These are phyloP conservation scores for Citrus cavaleriei DNA, from an alignment of 345 rosid species.

Conservation along the genomic window DNA sequence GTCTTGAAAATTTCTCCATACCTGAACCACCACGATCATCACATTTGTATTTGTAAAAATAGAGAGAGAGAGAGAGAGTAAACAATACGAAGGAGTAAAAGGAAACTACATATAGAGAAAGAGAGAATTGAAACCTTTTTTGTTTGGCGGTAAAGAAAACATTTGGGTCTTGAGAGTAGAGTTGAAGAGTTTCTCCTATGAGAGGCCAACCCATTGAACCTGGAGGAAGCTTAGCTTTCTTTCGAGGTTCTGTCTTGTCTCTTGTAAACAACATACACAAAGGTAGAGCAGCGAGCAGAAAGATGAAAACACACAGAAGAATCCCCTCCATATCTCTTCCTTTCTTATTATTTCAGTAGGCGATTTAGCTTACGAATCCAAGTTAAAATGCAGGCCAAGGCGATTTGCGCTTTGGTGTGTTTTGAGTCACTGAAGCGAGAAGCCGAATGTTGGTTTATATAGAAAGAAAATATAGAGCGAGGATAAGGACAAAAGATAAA, in stretches of 20 bases:
- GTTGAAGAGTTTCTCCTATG: constrained; percentile 67
- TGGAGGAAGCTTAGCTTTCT: constrained; percentile 49
- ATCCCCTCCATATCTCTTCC: constrained; percentile 19
- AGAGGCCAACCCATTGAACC: constrained; percentile 80
- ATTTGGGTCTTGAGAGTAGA: constrained; percentile 67
- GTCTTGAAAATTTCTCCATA: constrained; percentile 94
- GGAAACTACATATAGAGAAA: not conserved
- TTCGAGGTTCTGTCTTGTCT: constrained; percentile 9
- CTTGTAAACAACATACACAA: constrained; percentile 13
- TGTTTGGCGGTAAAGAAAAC: constrained; percentile 54
- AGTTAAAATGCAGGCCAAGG: not conserved
- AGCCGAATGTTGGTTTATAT: constrained; percentile 14
- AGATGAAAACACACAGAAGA: constrained; percentile 23
- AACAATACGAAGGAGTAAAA: not conserved
- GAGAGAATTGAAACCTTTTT: constrained; percentile 35
- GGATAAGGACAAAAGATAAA: constrained; percentile 4
- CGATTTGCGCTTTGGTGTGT: not conserved
- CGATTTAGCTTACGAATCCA: not conserved
- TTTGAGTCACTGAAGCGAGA: constrained; percentile 7
- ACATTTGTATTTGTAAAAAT: not conserved
- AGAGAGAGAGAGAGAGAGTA: not conserved
- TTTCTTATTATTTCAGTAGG: not conserved
- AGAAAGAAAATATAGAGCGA: not conserved
- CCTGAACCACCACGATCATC: constrained; percentile 26
- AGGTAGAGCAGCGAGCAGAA: constrained; percentile 17